Evolutionary conservation across 73 alveolate genomes (phyloP), one percentile per base, ranked within the genome.

Genomic region (Stentor coeruleus): DNA sequence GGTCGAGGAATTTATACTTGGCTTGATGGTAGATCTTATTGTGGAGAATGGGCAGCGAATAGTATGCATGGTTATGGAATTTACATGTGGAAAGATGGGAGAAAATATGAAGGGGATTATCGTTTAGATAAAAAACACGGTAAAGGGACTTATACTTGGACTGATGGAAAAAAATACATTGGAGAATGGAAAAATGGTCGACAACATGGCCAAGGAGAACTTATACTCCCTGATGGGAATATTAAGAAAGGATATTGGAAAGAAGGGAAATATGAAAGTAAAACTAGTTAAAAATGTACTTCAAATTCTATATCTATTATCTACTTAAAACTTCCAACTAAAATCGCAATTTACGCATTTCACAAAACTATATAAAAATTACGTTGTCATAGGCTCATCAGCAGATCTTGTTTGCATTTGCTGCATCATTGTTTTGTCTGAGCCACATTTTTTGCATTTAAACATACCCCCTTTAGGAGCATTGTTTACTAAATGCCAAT

Each of bases 51-150:
- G 88, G 36, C 76, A 60, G 84, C 87, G 3, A 89, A 89, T 82
- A 86, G 84, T 79, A 89, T 95, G 94, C 97, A 94, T 49, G 99
- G 99, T 3, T 80, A 86, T 82, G 99, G 99, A 6, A 85, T 89
- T 57, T 96, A 91, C 77, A 82, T 91, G 36, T 96, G 99, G 99
- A 95, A 89, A 49, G 99, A 96, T 88, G 99, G 99, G 37, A 91
- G 98, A 73, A 91, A 88, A 74, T 96, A 95, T 90, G 96, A 91
- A 82, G 99, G 99, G 15, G 97, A 95, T 83, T 96, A 95, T 85
- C 75, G 88, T 82, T 86, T 82, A 83, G 99, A 97, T 81, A 90
- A 88, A 83, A 95, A 96, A 91, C 93, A 89, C 60, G 99, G 99
- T 2, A 91, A 84, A 82, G 99, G 99, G 30, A 85, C 92, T 38